These are phyloP conservation scores for Kwoniella sp. DNA, from an alignment of 768 basidiomycete genomes.

Conservation along the genomic window DNA sequence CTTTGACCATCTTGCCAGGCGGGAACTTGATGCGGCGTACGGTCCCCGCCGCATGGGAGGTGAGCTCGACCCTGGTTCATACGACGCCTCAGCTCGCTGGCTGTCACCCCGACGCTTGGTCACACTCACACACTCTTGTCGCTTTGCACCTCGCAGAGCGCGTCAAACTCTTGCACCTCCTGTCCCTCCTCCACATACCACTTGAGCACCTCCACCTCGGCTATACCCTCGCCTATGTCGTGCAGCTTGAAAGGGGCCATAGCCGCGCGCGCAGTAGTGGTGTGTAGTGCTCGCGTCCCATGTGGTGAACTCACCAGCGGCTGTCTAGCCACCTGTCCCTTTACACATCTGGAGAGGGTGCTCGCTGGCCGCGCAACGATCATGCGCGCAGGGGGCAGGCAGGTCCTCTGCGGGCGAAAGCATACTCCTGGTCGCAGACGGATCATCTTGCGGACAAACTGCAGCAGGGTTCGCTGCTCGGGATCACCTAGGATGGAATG, in stretches of 20 bases:
- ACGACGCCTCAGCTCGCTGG: neutral
- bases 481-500: no score
- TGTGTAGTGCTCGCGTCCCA: no score
- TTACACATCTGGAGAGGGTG: no score
- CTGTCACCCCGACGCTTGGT: neutral
- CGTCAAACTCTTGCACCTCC: conserved; percentile 39
- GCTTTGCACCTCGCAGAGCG: conserved; percentile 44
- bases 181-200: conserved; percentile 40
- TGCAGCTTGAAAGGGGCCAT: conserved; percentile 40
- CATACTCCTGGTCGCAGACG: no score
- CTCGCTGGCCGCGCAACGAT: no score
- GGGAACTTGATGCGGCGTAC: conserved; percentile 19
- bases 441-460: no score
- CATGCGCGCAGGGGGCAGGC: no score
- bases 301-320: no score
- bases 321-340: no score
- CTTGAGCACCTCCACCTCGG: conserved; percentile 41
- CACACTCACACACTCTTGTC: conserved; percentile 44
- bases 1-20: conserved; percentile 29
- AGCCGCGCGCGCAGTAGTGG: neutral
- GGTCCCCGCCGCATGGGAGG: conserved; percentile 29
- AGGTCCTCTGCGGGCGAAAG: no score
- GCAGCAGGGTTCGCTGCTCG: no score
- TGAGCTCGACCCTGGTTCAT: conserved; percentile 42
- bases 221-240: conserved; percentile 47